Evolutionary conservation across 306 rosid species (phyloP).

Genomic region (Rosa persica): DNA sequence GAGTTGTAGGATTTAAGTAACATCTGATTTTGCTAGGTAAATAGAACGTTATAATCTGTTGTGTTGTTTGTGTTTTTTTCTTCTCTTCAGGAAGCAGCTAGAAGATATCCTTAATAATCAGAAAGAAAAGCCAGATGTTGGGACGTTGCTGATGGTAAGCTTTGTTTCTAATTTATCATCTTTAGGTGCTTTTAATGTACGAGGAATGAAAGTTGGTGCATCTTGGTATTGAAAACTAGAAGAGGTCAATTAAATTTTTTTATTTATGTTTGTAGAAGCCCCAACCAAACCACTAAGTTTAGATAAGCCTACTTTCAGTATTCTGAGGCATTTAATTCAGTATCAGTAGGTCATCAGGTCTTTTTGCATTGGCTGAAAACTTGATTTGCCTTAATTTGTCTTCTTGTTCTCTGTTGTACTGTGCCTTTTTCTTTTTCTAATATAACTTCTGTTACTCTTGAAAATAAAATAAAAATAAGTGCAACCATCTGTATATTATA

Average conservation of each 20-base stretch:
- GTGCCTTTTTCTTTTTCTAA: neutral
- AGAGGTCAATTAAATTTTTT: neutral
- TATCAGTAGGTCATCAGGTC: neutral
- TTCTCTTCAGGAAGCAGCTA: slow-evolving; percentile 80
- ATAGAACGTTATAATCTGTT: slow-evolving; percentile 2
- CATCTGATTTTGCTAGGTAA: neutral
- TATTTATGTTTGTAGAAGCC: neutral
- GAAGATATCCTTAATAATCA: slow-evolving; percentile 85
- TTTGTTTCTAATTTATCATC: slow-evolving; percentile 14
- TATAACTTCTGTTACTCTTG: neutral
- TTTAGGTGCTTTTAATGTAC: slow-evolving; percentile 13
- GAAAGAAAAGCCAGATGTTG: slow-evolving; percentile 97
- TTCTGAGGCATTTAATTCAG: neutral
- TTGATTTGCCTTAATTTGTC: slow-evolving; percentile 1
- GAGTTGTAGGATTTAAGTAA: neutral
- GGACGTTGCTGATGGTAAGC: slow-evolving; percentile 77
- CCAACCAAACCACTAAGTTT: neutral
- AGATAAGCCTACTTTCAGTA: slow-evolving; percentile 9
- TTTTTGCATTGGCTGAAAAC: neutral
- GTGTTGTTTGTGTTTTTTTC: slow-evolving; percentile 10
- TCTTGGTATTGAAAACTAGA: neutral
- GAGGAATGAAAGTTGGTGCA: slow-evolving; percentile 7
- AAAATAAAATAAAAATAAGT: neutral
- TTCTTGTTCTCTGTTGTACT: neutral
- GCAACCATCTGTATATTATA: neutral